A percentile compares a stretch with the other conserved stretches of the same genome.
Evolutionary conservation across 768 basidiomycete genomes (phyloP).

Genomic region (Amanita rubescens): DNA sequence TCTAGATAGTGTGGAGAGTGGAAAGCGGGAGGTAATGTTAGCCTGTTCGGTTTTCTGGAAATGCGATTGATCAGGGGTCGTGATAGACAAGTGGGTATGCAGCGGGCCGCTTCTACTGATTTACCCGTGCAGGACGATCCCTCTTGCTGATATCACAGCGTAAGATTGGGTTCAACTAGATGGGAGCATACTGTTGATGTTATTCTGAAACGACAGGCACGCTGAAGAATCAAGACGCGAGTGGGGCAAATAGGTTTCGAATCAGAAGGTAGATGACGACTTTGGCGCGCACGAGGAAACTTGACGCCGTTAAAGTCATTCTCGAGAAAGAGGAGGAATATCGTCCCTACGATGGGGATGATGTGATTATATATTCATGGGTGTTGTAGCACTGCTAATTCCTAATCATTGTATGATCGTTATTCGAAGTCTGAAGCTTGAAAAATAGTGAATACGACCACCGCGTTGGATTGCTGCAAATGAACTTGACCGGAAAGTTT

Average conservation of each 20-base stretch:
- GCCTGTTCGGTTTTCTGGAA: conserved; percentile 15
- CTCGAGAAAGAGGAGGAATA: conserved; percentile 53
- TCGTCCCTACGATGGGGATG: too few relatives aligned
- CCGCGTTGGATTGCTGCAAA: conserved; percentile 20
- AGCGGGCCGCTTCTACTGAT: background rate
- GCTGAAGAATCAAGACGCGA: conserved; percentile 70
- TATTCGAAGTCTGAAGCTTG: too few relatives aligned
- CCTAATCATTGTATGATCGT: too few relatives aligned
- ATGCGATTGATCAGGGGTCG: conserved; percentile 9
- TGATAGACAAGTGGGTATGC: conserved; percentile 70
- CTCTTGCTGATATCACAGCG: conserved; percentile 70
- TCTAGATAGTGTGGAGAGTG: too few relatives aligned
- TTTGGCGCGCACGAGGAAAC: conserved; percentile 62
- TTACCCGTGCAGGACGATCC: conserved; percentile 45
- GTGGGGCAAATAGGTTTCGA: conserved; percentile 55
- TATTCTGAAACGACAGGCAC: conserved; percentile 63
- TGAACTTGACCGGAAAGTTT: background rate
- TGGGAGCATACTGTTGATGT: background rate
- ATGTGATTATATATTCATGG: too few relatives aligned
- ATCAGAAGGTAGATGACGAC: conserved; percentile 71
- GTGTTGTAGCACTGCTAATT: too few relatives aligned
- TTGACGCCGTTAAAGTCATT: conserved; percentile 54
- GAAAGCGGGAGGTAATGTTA: too few relatives aligned
- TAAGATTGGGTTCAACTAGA: conserved; percentile 29
- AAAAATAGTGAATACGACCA: too few relatives aligned